Conservation (phyloP, 768 basidiomycete genomes). For the Lentinula lateritia region DNA sequence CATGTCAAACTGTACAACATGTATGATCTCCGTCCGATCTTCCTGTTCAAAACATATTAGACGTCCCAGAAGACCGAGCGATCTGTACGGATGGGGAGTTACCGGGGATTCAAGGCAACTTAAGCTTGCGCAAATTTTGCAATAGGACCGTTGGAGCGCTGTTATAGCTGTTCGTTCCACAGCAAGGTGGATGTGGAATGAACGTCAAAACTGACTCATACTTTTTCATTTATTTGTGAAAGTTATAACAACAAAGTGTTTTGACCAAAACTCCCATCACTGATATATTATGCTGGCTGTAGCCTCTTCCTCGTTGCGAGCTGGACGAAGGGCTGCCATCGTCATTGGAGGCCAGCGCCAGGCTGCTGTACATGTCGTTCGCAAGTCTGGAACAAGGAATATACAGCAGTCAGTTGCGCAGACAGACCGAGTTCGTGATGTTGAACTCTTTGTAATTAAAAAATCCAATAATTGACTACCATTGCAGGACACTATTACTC, state of each 20-base stretch:
- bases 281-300: background rate
- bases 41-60: background rate
- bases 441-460: background rate
- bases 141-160: background rate
- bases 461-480: background rate
- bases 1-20: no score
- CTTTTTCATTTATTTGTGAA: background rate
- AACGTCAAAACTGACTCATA: background rate
- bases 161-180: background rate
- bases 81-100: background rate
- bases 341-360: conserved; percentile 43
- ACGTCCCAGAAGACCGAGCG: background rate
- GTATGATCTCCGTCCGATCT: background rate
- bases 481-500: conserved; percentile 89
- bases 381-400: conserved; percentile 29
- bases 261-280: conserved; percentile 2
- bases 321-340: conserved; percentile 40
- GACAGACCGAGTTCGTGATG: conserved; percentile 57
- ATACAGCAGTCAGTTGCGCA: conserved; percentile 59
- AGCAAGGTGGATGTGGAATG: background rate
- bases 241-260: background rate
- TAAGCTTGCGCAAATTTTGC: background rate
- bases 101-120: background rate
- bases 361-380: conserved; percentile 32
- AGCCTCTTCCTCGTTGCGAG: conserved; percentile 13